Evolutionary conservation across 2,329 filamentous ascomycete genomes (phyloP).

Genomic region (Fusarium acutatum): DNA sequence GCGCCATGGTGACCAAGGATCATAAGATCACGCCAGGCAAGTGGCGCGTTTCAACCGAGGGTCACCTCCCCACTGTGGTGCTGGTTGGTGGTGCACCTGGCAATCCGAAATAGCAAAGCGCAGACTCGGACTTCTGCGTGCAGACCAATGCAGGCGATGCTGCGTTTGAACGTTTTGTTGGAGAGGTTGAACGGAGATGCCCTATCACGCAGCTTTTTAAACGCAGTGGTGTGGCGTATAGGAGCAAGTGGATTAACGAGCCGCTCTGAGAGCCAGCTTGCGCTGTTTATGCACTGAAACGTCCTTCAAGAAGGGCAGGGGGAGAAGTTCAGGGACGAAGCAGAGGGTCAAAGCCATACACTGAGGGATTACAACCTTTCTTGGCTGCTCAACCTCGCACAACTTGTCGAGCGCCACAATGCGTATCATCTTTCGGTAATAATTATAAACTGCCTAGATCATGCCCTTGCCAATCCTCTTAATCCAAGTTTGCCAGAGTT

Average conservation of each 20-base stretch:
- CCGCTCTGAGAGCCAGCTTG: background rate
- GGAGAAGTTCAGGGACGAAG: background rate
- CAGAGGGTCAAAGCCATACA: too few species aligned
- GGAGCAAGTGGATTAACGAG: background rate
- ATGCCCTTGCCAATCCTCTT: too few species aligned
- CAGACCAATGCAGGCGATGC: background rate
- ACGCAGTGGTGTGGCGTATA: background rate
- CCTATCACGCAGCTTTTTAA: background rate
- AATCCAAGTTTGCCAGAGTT: too few species aligned
- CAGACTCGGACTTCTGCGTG: rapidly evolving
- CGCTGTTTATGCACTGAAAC: background rate
- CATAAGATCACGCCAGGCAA: background rate
- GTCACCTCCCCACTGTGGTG: background rate
- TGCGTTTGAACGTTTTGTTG: background rate
- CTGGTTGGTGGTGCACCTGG: background rate
- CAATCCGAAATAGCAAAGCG: background rate
- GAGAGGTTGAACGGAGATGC: background rate
- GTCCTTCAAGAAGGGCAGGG: rapidly evolving
- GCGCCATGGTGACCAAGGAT: background rate
- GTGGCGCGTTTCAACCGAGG: background rate
- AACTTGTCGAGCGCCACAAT: background rate
- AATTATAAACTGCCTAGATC: too few species aligned
- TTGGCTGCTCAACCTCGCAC: background rate
- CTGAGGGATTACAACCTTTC: background rate
- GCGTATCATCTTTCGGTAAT: too few species aligned